A percentile compares a stretch with the other conserved stretches of the same genome.
phyloP scores from a whole-genome alignment of 2,329 filamentous ascomycete genomes.

The Metarhizium rileyi region DNA sequence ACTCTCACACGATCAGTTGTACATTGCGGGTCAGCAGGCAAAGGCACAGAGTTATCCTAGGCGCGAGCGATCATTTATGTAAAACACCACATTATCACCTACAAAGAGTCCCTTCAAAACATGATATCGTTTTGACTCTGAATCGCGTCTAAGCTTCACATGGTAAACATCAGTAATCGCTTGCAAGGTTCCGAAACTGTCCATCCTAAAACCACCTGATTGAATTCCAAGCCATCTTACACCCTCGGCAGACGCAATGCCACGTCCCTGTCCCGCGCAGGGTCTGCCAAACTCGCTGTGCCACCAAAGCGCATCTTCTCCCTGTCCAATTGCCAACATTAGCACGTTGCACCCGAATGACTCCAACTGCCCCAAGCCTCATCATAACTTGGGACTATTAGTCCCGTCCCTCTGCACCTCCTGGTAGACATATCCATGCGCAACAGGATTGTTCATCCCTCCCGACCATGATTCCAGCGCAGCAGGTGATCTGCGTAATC shows the following conservation, averaged over 20 bases:
- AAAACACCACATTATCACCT: background rate
- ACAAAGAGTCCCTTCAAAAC: too few species aligned
- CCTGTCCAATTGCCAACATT: background rate
- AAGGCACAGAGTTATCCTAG: background rate
- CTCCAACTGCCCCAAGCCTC: background rate
- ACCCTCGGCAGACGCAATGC: background rate
- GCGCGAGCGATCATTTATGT: background rate
- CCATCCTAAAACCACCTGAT: too few species aligned
- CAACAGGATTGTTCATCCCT: slow-evolving; percentile 37
- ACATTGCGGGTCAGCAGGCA: background rate
- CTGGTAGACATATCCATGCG: slow-evolving; percentile 51
- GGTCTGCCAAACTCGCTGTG: background rate
- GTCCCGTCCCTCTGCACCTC: slow-evolving; percentile 25
- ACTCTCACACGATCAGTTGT: background rate
- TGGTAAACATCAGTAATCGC: too few species aligned
- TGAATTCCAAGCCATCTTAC: too few species aligned
- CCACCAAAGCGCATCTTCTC: background rate
- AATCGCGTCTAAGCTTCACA: too few species aligned
- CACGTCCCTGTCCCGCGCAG: background rate
- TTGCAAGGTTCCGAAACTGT: too few species aligned
- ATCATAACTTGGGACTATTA: slow-evolving; percentile 29
- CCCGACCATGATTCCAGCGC: slow-evolving; percentile 11
- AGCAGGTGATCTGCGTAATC: slow-evolving; percentile 46
- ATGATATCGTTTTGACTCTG: too few species aligned
- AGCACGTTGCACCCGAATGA: slow-evolving; percentile 4